Conservation (phyloP, 2,329 filamentous ascomycete species). For the Nigrospora osmanthi region DNA sequence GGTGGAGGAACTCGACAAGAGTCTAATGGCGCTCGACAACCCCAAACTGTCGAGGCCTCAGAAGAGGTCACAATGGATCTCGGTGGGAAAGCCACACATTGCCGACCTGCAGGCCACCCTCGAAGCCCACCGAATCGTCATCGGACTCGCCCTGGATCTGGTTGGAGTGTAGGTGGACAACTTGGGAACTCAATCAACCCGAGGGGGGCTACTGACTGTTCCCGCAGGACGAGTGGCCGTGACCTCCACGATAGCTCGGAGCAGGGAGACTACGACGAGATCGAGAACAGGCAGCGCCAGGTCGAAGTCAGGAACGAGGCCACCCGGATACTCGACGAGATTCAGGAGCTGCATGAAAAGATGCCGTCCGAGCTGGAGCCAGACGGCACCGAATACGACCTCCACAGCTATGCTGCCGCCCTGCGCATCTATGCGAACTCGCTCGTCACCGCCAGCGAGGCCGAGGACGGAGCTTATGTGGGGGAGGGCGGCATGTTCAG, state of each 20-base stretch:
- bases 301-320: conserved; percentile 20
- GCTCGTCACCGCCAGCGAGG: conserved; percentile 8
- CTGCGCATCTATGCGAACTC: conserved; percentile 53
- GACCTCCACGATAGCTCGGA: conserved; percentile 3
- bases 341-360: conserved; percentile 21
- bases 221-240: conserved; percentile 7
- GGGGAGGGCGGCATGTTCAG: conserved; percentile 14
- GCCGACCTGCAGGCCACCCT: conserved; percentile 23
- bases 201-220: neutral
- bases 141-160: conserved; percentile 32
- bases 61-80: conserved; percentile 28
- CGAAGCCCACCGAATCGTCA: conserved; percentile 27
- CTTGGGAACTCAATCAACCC: no score
- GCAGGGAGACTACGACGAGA: neutral
- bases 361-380: conserved; percentile 44
- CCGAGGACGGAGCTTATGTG: conserved; percentile 13
- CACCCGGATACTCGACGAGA: conserved; percentile 23
- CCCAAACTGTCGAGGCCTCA: conserved; percentile 22
- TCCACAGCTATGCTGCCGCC: conserved; percentile 62
- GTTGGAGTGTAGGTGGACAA: conserved; percentile 25
- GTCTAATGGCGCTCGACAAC: conserved; percentile 21
- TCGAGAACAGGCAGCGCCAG: conserved; percentile 6
- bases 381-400: conserved; percentile 59
- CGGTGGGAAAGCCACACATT: conserved; percentile 21
- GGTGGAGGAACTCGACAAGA: conserved; percentile 26